Evolutionary conservation across 768 basidiomycete species (phyloP).

Genomic region (Amyloporia xantha): DNA sequence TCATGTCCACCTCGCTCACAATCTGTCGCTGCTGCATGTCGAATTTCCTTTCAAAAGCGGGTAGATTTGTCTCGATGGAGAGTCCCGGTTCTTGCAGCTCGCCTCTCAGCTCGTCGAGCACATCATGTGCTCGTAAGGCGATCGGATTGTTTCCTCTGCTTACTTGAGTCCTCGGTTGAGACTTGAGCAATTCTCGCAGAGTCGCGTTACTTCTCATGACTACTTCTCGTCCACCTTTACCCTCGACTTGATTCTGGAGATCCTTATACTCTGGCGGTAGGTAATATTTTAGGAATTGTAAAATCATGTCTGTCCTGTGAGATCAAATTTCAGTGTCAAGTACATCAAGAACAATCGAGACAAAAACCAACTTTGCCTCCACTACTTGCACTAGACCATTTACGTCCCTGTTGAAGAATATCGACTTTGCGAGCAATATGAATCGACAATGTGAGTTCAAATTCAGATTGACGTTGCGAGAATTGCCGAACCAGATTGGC

Average conservation of each 20-base stretch:
- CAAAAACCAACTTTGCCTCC: not conserved
- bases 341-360: not conserved
- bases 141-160: not conserved
- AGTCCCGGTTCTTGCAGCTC: not conserved
- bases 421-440: slow-evolving; percentile 22
- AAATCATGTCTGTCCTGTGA: slow-evolving; percentile 24
- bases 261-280: slow-evolving; percentile 36
- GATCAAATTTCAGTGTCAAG: not conserved
- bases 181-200: not conserved
- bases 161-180: not conserved
- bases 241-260: slow-evolving; percentile 15
- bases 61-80: not conserved
- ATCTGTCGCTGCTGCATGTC: slow-evolving; percentile 37
- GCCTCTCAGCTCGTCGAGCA: not conserved
- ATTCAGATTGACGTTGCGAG: slow-evolving; percentile 17
- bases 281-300: slow-evolving; percentile 31
- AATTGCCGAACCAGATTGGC: slow-evolving; percentile 17
- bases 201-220: not conserved
- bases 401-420: slow-evolving; percentile 11
- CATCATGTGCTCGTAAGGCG: not conserved
- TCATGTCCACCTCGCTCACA: slow-evolving; percentile 21
- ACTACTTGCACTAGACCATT: slow-evolving; percentile 1
- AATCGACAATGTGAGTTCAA: slow-evolving; percentile 23
- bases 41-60: slow-evolving; percentile 40
- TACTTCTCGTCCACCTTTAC: not conserved